Evolutionary conservation across 2,329 filamentous ascomycete species (phyloP).

Genomic region (Hypocrella siamensis): DNA sequence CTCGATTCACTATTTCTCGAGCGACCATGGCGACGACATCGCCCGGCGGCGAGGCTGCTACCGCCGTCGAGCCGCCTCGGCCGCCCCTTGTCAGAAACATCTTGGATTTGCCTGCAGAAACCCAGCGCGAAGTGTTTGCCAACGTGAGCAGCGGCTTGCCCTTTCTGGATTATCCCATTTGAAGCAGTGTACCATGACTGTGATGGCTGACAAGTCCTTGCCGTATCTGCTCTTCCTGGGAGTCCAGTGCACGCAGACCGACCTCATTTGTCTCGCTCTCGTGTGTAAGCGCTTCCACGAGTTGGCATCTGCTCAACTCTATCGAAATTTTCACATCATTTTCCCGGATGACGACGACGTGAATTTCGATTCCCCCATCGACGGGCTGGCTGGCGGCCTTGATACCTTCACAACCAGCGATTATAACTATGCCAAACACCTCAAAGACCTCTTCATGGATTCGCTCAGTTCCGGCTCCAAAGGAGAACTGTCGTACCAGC

Average conservation of each 20-base stretch:
- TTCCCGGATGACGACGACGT: slow-evolving; percentile 44
- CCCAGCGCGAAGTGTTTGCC: slow-evolving; percentile 30
- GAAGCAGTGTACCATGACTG: not conserved
- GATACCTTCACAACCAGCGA: slow-evolving; percentile 48
- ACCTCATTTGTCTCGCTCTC: slow-evolving; percentile 41
- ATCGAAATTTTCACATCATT: slow-evolving; percentile 43
- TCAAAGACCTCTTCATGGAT: slow-evolving; percentile 40
- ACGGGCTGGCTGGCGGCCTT: slow-evolving; percentile 40
- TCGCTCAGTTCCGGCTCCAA: slow-evolving; percentile 34
- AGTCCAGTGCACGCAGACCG: slow-evolving; percentile 31
- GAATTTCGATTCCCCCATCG: slow-evolving; percentile 34
- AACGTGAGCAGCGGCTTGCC: slow-evolving; percentile 30
- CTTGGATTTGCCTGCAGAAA: slow-evolving; percentile 29
- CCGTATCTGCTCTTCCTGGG: not conserved
- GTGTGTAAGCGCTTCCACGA: slow-evolving; percentile 42
- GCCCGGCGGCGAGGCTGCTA: too few relatives aligned
- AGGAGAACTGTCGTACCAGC: slow-evolving; percentile 36
- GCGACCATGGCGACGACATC: too few relatives aligned
- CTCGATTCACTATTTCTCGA: too few relatives aligned
- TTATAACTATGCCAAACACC: slow-evolving; percentile 44
- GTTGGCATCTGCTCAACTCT: slow-evolving; percentile 40
- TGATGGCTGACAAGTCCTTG: not conserved
- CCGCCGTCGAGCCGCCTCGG: too few relatives aligned
- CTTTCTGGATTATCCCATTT: too few relatives aligned
- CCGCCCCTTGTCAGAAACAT: slow-evolving; percentile 14